Evolutionary conservation across 441 rosid species (phyloP), one percentile per base, ranked within the genome.

Genomic region (Populus trichocarpa): DNA sequence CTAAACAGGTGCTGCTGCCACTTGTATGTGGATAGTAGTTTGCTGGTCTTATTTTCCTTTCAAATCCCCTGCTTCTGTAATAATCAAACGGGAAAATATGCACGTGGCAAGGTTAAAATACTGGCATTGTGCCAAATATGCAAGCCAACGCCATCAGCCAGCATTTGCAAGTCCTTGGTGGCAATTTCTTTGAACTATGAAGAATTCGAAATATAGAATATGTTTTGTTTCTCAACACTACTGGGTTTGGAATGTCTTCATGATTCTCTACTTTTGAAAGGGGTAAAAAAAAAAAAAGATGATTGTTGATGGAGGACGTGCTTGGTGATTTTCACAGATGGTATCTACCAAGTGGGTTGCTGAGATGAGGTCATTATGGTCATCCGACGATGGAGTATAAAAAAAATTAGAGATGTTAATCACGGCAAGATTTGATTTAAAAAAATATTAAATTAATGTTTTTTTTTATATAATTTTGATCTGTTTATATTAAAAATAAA

Each of bases 11-110:
- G 77, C 68, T 64, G 33, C 71, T 53, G 53, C 28, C 14, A 1
- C 46, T 50, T 32, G 71, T 67, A 76, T 22, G 66, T 85, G 84
- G 84, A 84, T 76, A 81, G 75, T 82, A 65, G 71, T 72, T 67
- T 70, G 67, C 30, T 36, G 18, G 22, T 75, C 65, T 71, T 53
- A 4, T 59, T 57, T 42, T 70, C 36, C 78, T 66, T 76, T 3
- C 10, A 32, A 1, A 38, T 73, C 67, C 35, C 74, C 72, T 67
- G 77, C 63, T 57, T 50, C 75, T 76, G 69, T 13, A 82, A 82
- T 78, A 80, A 82, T 42, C 70, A 72, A 73, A 78, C 71, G 9
- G 42, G 78, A 70, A 74, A 70, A 18, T 28, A 35, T 74, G 72
- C 50, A 25, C 53, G 36, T 42, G 50, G 32, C 53, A 61, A 2